phyloP scores from a whole-genome alignment of 257 asterid species.

The Cynanchum wilfordii region DNA sequence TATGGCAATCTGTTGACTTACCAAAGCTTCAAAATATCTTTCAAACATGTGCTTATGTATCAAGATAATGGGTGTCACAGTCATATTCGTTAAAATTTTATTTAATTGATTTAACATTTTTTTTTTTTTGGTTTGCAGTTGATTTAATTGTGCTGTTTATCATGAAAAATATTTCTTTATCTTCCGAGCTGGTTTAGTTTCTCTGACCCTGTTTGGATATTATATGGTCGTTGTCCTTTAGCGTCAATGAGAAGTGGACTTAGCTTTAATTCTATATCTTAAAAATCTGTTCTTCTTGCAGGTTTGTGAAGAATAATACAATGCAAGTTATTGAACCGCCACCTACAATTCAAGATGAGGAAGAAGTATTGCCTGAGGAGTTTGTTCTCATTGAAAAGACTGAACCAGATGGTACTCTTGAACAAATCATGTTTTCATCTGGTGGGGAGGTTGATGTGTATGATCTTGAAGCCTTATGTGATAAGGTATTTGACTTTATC shows the following conservation, averaged over 20 bases:
- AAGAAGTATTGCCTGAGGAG: constrained; percentile 70
- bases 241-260: background rate
- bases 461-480: constrained; percentile 84
- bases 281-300: constrained; percentile 25
- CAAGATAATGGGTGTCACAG: background rate
- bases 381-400: constrained; percentile 80
- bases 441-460: constrained; percentile 84
- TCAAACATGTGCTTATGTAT: background rate
- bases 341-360: constrained; percentile 49
- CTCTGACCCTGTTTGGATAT: background rate
- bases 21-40: background rate
- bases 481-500: constrained; percentile 51
- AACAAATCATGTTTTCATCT: constrained; percentile 84
- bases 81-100: background rate
- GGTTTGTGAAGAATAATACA: constrained; percentile 65
- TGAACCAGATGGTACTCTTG: constrained; percentile 66
- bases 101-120: too few relatives aligned
- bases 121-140: background rate
- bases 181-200: background rate
- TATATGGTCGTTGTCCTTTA: background rate
- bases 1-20: background rate
- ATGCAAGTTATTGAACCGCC: constrained; percentile 73
- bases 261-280: constrained; percentile 10
- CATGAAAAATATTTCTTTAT: too few relatives aligned
- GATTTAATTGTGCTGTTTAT: background rate